Evolutionary conservation across 2,329 filamentous ascomycete species (phyloP), one percentile per base, ranked within the genome.

Genomic region (Pseudophaeomoniella oleicola): DNA sequence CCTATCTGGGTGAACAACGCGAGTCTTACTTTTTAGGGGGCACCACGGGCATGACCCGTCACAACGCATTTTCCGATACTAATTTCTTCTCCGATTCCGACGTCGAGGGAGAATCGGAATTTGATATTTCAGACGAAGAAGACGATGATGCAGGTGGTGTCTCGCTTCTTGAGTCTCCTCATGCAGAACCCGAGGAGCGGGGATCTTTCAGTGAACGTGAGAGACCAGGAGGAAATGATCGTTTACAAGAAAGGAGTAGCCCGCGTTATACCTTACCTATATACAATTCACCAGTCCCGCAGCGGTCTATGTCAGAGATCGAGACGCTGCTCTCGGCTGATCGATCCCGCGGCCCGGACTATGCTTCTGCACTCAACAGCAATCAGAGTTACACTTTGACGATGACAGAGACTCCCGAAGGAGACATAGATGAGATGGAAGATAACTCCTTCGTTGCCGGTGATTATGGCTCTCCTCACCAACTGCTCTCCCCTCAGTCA

Each of bases 101-200:
- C 14, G n/a, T 10, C 14, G 30, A 32, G 16, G 37, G 15, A 36
- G 27, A 36, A 29, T 13, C 17, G 9, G 37, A 36, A 19, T n/a
- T n/a, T n/a, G n/a, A n/a, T n/a, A n/a, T n/a, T n/a, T n/a, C n/a
- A n/a, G 29, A 18, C 3, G 33, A 5, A 17, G 27, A 19, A 12
- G 14, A 6, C 12, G 5, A 11, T 16, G 19, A 19, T 6, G 15
- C 13, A 11, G 36, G 13, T 2, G 13, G 3, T 10, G 15, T 13
- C 19, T 2, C 19, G 3, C 2, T 16, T 30, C 4, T 2, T n/a
- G 35, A 10, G 2, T 4, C 12, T 33, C 18, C 4, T 11, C 10
- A n/a, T 3, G 14, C 18, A 5, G 13, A 16, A 14, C n/a, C n/a
- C n/a, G n/a, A n/a, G n/a, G n/a, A n/a, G n/a, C n/a, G n/a, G n/a